These are phyloP conservation scores for Solanum hybrid DNA, from an alignment of 305 asterid species.

Conservation along the genomic window DNA sequence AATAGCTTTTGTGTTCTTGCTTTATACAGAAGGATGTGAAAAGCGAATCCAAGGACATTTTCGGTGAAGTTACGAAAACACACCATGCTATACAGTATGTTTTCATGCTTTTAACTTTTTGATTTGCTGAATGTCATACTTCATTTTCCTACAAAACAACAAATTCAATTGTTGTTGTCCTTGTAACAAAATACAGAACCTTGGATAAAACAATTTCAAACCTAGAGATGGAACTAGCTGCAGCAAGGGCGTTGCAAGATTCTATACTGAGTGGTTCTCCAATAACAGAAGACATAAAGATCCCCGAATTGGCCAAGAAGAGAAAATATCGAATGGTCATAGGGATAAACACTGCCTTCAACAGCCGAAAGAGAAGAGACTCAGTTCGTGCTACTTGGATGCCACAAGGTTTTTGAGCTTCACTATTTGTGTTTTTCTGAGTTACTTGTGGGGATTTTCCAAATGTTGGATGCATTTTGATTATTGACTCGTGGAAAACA, in stretches of 20 bases:
- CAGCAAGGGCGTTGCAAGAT: slow-evolving; percentile 75
- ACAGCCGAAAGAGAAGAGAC: slow-evolving; percentile 78
- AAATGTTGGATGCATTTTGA: not conserved
- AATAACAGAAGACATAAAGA: slow-evolving; percentile 47
- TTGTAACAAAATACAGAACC: slow-evolving; percentile 30
- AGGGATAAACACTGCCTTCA: slow-evolving; percentile 76
- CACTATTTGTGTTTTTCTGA: not conserved
- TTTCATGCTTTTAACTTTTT: not conserved
- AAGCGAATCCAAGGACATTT: slow-evolving; percentile 31
- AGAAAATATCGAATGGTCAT: slow-evolving; percentile 72
- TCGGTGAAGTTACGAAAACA: slow-evolving; percentile 43
- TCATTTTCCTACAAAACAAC: not conserved
- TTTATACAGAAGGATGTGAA: slow-evolving; percentile 28
- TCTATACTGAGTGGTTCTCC: slow-evolving; percentile 72
- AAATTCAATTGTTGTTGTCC: not conserved
- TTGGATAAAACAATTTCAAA: slow-evolving; percentile 68
- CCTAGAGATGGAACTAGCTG: slow-evolving; percentile 77
- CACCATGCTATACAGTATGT: slow-evolving; percentile 59
- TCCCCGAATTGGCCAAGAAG: slow-evolving; percentile 49
- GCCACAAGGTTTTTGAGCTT: slow-evolving; percentile 50
- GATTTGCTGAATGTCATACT: not conserved
- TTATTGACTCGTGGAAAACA: slow-evolving; percentile 14
- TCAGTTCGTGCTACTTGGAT: slow-evolving; percentile 87
- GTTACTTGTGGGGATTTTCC: not conserved
- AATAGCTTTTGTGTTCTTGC: slow-evolving; percentile 4